Base-by-base conservation (phyloP, 2,329 filamentous ascomycete species). In the Neofusicoccum cordaticola region DNA sequence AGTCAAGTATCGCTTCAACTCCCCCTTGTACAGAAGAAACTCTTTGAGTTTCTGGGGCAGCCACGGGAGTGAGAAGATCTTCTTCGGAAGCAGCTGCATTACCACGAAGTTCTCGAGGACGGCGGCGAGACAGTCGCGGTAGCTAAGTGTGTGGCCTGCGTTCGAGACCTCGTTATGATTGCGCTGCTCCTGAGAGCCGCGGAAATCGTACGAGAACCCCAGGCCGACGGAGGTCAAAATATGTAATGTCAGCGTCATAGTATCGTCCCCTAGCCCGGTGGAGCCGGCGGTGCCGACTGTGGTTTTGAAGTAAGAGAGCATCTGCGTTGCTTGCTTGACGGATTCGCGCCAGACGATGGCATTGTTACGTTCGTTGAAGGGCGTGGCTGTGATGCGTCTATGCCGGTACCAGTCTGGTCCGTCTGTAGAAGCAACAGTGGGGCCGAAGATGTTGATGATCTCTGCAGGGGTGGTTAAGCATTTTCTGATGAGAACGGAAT, bases 161-260 rank as follows among this genome's bases (percentile, higher is more conserved):
- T 64, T 65, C 19, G 37, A 11, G 35, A 8, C 17, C 5, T 56
- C 4, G 1, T 22, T 22, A 22, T 47, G 15, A 4, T 53, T 35
- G 4, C n/a, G 4, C 2, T 4, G 15, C 8, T 63, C 41, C 17
- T 45, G 17, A 0, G 61, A 13, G 11, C 51, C 60, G 27, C 45
- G 52, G 63, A 71, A 72, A 48, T 71, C 68, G 13, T 68, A 66
- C 3, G 51, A 65, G 4, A 74, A 71, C 6, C 77, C 75, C 50
- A 77, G 78, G 1, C 75, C 78, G 11, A 73, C 75, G 3, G 73
- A 68, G n/a, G 71, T 74, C 22, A 80, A 70, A 5, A 80, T 73
- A 51, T 79, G 75, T 39, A 80, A 67, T 0, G 77, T 73, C 3
- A 79, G 57, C 11, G 74, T 73, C 27, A 73, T 69, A 2, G 73